Conservation (phyloP, 75 land plant species). For the Ceratopteris richardii region DNA sequence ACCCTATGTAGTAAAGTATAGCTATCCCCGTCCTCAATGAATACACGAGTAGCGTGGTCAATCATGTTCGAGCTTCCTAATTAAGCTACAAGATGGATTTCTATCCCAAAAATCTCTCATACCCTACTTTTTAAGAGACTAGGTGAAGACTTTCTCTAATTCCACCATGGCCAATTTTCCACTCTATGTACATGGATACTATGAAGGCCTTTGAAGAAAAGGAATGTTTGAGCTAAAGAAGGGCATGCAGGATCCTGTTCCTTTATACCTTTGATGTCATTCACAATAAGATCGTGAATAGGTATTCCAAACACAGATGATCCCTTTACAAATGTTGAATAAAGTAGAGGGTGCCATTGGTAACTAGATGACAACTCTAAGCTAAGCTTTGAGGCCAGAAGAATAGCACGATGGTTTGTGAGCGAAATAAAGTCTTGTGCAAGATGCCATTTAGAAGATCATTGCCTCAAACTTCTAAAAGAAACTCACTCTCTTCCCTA, state of each 20-base stretch:
- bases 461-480: too few species aligned
- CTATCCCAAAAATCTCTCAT: constrained; percentile 22
- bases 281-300: too few species aligned
- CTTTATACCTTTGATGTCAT: too few species aligned
- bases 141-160: constrained; percentile 15
- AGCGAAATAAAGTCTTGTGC: too few species aligned
- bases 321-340: too few species aligned
- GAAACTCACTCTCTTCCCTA: too few species aligned
- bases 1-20: constrained; percentile 60
- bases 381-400: too few species aligned
- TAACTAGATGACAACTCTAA: too few species aligned
- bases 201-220: constrained; percentile 56
- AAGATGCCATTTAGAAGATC: too few species aligned
- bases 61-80: constrained; percentile 11
- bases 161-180: constrained; percentile 6
- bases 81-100: constrained; percentile 31
- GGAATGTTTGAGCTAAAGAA: constrained; percentile 46
- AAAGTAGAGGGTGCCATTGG: too few species aligned
- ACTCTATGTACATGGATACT: constrained; percentile 37
- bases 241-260: constrained; percentile 56
- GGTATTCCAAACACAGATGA: too few species aligned
- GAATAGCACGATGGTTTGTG: too few species aligned
- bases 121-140: constrained; percentile 10
- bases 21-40: constrained; percentile 43
- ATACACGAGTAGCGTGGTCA: constrained; percentile 27